A percentile compares a stretch with the other conserved stretches of the same genome.
These are phyloP conservation scores for Dioscorea dumetorum DNA, from an alignment of 106 monocot species.

Conservation along the genomic window DNA sequence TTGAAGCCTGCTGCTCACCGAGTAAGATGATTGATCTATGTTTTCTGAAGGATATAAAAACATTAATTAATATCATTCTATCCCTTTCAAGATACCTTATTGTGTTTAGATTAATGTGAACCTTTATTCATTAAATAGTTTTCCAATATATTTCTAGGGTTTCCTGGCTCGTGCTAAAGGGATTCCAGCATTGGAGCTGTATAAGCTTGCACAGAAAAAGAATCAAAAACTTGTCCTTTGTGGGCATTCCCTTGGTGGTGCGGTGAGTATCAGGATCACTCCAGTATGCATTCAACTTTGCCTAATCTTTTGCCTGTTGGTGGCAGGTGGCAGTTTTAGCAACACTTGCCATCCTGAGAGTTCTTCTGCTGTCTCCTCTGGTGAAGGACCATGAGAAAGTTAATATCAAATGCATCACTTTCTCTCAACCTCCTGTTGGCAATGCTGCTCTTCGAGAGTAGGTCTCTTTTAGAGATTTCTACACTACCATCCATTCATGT, in stretches of 20 bases:
- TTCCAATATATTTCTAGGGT: slow-evolving; percentile 36
- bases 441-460: slow-evolving; percentile 97
- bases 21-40: slow-evolving; percentile 30
- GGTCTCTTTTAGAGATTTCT: slow-evolving; percentile 7
- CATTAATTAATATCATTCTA: neutral
- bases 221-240: slow-evolving; percentile 93
- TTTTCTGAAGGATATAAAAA: neutral
- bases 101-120: neutral
- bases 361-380: slow-evolving; percentile 51
- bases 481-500: too few species aligned
- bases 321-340: slow-evolving; percentile 87
- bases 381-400: slow-evolving; percentile 65
- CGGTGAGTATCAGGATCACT: slow-evolving; percentile 41
- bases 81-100: neutral
- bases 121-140: neutral
- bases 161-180: slow-evolving; percentile 97
- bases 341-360: slow-evolving; percentile 90
- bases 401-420: slow-evolving; percentile 93
- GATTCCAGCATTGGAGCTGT: slow-evolving; percentile 91
- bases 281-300: neutral
- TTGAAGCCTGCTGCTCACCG: slow-evolving; percentile 91
- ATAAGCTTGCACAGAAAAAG: slow-evolving; percentile 86
- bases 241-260: slow-evolving; percentile 99
- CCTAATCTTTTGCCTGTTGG: slow-evolving; percentile 1
- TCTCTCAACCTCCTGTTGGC: slow-evolving; percentile 98